Evolutionary conservation across 768 basidiomycete genomes (phyloP).

Genomic region (Ramaria sp.): DNA sequence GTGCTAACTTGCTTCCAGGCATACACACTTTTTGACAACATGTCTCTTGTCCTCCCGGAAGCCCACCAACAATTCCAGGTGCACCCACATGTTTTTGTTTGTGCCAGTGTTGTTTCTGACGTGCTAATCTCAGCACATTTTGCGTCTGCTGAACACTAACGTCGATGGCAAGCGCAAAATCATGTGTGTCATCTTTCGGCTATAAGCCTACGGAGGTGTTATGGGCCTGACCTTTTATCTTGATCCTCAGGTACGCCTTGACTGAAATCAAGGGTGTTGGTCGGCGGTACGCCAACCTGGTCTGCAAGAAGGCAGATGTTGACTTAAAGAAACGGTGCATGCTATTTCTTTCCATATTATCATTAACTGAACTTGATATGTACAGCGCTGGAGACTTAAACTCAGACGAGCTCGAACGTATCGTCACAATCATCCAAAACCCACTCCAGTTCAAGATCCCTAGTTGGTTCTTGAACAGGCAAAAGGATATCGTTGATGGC

Average conservation of each 20-base stretch:
- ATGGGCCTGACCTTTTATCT: neutral
- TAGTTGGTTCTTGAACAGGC: conserved; percentile 98
- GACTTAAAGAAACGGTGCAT: conserved; percentile 95
- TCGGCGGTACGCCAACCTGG: conserved; percentile 95
- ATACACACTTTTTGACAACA: conserved; percentile 25
- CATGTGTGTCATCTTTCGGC: conserved; percentile 35
- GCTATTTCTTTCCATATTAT: neutral
- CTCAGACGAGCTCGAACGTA: conserved; percentile 97
- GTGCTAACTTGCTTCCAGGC: conserved; percentile 1
- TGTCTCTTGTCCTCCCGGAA: conserved; percentile 98
- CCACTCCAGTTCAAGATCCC: conserved; percentile 99
- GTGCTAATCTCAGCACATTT: conserved; percentile 65
- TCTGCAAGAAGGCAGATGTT: conserved; percentile 99
- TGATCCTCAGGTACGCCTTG: conserved; percentile 54
- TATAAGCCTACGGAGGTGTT: neutral
- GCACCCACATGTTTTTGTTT: conserved; percentile 12
- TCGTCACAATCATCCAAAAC: conserved; percentile 99
- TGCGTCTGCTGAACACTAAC: conserved; percentile 99
- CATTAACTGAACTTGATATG: neutral
- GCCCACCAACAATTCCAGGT: conserved; percentile 94
- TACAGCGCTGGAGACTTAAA: conserved; percentile 94
- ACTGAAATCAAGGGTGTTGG: conserved; percentile 99
- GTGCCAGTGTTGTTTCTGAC: conserved; percentile 4
- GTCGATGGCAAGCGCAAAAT: conserved; percentile 99
- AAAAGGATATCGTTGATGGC: conserved; percentile 95